Base-by-base conservation (phyloP, 108 stramenopile species). In the Phaeodactylum tricornutum region DNA sequence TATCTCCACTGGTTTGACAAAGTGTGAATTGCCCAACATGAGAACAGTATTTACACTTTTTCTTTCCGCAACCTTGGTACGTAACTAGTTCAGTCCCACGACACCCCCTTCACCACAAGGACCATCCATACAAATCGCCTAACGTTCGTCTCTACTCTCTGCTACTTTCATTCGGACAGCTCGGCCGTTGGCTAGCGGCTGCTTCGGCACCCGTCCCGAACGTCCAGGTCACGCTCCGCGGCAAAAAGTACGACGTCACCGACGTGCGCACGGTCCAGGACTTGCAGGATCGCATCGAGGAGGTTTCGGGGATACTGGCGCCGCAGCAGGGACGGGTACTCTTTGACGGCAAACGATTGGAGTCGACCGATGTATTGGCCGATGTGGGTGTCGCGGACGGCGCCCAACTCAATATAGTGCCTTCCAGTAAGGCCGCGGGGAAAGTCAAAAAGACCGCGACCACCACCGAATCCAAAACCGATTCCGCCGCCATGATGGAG, bases 161-260 rank as follows among this genome's bases (percentile, higher is more conserved):
- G n/a, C n/a, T n/a, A n/a, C n/a, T n/a, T n/a, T n/a, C n/a, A n/a
- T n/a, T n/a, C n/a, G n/a, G n/a, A n/a, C n/a, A n/a, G n/a, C n/a
- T n/a, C n/a, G n/a, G n/a, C n/a, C n/a, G n/a, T n/a, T n/a, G n/a
- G n/a, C n/a, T n/a, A n/a, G n/a, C n/a, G n/a, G n/a, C n/a, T n/a
- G n/a, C n/a, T n/a, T n/a, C n/a, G n/a, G n/a, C 46, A 21, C 71
- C 66, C 0, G 51, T 75, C 4, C 38, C 57, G 3, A 63, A 61
- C 47, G 35, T 79, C 16, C 55, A 66, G 19, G 71, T 79, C 0
- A 74, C 66, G 12, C 34, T 79, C 9, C 60, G 62, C 32, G 77
- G 77, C 12, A 79, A 71, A 38, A 79, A 79, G 36, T 79, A 74
- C 46, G 69, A 74, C 9, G 52, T 79, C 25, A 30, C 52, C 12